Percentiles rank a stretch among this genome's conserved stretches.
Evolutionary conservation across 495 filamentous ascomycete genomes (phyloP).

Genomic region (Jackrogersella multiformis): DNA sequence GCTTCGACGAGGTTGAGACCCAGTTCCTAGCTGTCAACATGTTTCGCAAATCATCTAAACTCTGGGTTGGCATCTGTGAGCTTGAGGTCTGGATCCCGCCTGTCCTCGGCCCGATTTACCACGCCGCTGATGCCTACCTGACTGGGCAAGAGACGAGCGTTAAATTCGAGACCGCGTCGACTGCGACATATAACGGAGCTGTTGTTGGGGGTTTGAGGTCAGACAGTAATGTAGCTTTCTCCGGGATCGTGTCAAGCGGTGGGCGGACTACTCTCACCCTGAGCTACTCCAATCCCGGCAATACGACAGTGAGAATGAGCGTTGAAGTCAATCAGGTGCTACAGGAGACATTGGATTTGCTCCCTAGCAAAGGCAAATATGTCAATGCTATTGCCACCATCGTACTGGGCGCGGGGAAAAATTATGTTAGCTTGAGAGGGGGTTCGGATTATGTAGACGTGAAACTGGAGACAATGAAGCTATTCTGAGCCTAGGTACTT

Average conservation of each 20-base stretch:
- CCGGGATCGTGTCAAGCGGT: slow-evolving; percentile 41
- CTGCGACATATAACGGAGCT: slow-evolving; percentile 44
- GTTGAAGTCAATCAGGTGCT: slow-evolving; percentile 45
- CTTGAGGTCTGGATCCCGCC: slow-evolving; percentile 52
- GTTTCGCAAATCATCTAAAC: slow-evolving; percentile 38
- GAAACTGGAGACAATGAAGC: slow-evolving; percentile 35
- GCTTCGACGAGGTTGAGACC: slow-evolving; percentile 45
- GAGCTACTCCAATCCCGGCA: slow-evolving; percentile 39
- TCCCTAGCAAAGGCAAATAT: slow-evolving; percentile 37
- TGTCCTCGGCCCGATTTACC: slow-evolving; percentile 32
- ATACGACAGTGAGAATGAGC: slow-evolving; percentile 22
- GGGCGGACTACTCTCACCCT: slow-evolving; percentile 23
- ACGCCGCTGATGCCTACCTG: slow-evolving; percentile 48
- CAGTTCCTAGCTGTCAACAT: slow-evolving; percentile 46
- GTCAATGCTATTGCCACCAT: slow-evolving; percentile 23
- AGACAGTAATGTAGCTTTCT: slow-evolving; percentile 48
- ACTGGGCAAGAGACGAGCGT: slow-evolving; percentile 41
- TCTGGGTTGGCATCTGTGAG: slow-evolving; percentile 50
- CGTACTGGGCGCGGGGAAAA: slow-evolving; percentile 40
- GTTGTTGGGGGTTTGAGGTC: slow-evolving; percentile 43
- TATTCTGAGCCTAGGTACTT: not conserved
- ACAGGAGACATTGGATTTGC: slow-evolving; percentile 23
- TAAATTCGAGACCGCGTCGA: slow-evolving; percentile 41
- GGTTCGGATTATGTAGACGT: slow-evolving; percentile 35
- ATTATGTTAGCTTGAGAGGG: slow-evolving; percentile 47